Base-by-base conservation (phyloP, 805 yeast genomes). In the Myxozyma vanderwaltii region DNA sequence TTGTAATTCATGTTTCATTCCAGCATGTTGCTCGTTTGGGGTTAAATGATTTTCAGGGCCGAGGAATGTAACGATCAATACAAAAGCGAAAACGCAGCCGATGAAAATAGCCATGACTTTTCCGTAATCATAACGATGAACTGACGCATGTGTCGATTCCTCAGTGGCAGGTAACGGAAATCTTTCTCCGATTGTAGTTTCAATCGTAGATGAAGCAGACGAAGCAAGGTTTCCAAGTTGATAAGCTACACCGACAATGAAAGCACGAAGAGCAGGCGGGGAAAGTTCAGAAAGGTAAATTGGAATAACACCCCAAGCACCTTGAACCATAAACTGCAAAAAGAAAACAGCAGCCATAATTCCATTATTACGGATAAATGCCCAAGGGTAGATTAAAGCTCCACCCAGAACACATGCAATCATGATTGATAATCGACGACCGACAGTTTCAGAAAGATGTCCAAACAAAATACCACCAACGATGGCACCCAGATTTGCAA, bases 211-310 rank as follows among this genome's bases (percentile, higher is more conserved):
- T 2, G 88, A 81, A 0, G 89, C 90, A 21, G 87, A 80, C 3
- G 88, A 82, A 0, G 86, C 88, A 68, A 86, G 78, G 71, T 86
- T 86, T 75, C 91, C 91, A 58, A 86, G 78, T 72, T 86, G 91
- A 69, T 86, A 86, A 8, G 83, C 79, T 24, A 83, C 71, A 52
- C 90, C 88, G 55, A 81, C 79, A 46, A 85, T 78, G 63, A 86
- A 77, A 0, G 89, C 77, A 68, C 88, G 77, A 70, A 82, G 82
- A 38, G 82, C 81, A 15, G 87, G 85, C 58, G 85, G 86, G 13
- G 88, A 80, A 51, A 86, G 75, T 71, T 86, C 91, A 31, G 84
- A 76, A 41, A 86, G 74, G 71, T 85, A 84, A 44, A 84, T 79
- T 17, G 91, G 89, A 12, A 82, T 77, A 49, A 86, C 82, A 62